Evolutionary conservation across 306 rosid species (phyloP).

Genomic region (Cucumis melo): DNA sequence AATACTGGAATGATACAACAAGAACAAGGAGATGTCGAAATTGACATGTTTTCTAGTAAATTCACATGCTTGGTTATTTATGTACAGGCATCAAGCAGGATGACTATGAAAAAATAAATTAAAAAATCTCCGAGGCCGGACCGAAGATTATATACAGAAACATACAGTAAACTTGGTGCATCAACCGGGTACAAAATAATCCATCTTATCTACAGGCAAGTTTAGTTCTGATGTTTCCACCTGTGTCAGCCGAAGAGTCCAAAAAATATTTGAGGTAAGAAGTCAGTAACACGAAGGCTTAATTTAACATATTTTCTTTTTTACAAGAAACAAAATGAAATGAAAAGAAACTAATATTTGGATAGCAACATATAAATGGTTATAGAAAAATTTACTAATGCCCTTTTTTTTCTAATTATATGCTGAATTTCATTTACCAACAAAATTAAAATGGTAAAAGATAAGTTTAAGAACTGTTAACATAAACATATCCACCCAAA

Average conservation of each 20-base stretch:
- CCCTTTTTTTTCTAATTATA: no score
- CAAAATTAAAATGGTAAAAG: no score
- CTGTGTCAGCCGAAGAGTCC: constrained; percentile 17
- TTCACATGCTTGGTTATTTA: not conserved
- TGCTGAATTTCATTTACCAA: no score
- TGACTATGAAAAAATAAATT: not conserved
- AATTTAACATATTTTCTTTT: no score
- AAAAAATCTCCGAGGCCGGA: not conserved
- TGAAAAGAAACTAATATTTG: no score
- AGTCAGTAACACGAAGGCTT: no score
- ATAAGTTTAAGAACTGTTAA: no score
- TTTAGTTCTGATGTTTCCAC: constrained; percentile 73
- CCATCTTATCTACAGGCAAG: constrained; percentile 92
- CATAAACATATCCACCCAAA: not conserved
- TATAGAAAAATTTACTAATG: no score
- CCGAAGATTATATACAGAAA: not conserved
- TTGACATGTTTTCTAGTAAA: not conserved
- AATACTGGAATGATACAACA: not conserved
- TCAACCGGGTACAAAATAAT: constrained; percentile 77
- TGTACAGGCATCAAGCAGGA: not conserved
- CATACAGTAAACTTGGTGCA: not conserved
- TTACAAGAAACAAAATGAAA: no score
- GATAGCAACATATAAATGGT: no score
- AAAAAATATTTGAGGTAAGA: not conserved
- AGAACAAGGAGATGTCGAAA: not conserved